These are phyloP conservation scores for Psilocybe subaeruginosa DNA, from an alignment of 768 basidiomycete genomes.

Conservation along the genomic window DNA sequence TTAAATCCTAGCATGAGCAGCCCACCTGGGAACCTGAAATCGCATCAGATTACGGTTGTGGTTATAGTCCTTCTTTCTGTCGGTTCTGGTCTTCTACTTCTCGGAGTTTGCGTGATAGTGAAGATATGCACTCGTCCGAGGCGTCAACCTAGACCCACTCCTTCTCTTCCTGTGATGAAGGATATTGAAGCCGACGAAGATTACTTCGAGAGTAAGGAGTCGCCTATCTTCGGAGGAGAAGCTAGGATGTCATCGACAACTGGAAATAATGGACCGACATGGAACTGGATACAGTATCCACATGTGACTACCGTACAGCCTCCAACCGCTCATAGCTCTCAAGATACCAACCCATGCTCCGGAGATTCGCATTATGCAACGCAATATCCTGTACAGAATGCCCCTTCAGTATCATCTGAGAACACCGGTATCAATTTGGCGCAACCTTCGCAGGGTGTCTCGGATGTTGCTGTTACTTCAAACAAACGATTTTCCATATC, in stretches of 20 bases:
- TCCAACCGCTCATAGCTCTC: slow-evolving; percentile 13
- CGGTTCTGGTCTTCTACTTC: slow-evolving; percentile 49
- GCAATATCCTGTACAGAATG: background rate
- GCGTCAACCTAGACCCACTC: slow-evolving; percentile 60
- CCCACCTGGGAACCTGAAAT: slow-evolving; percentile 14
- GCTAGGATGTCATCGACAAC: slow-evolving; percentile 54
- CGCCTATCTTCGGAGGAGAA: slow-evolving; percentile 79
- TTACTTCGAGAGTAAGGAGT: slow-evolving; percentile 52
- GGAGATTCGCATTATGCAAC: slow-evolving; percentile 7
- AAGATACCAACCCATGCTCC: background rate
- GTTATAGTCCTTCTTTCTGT: slow-evolving; percentile 57
- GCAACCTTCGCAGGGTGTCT: slow-evolving; percentile 1
- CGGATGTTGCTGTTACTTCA: slow-evolving; percentile 27
- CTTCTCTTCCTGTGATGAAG: slow-evolving; percentile 74
- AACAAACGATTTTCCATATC: slow-evolving; percentile 41
- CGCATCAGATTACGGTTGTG: slow-evolving; percentile 47
- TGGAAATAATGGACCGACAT: slow-evolving; percentile 46
- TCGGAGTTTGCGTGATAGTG: slow-evolving; percentile 50
- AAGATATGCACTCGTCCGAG: slow-evolving; percentile 53
- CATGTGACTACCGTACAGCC: slow-evolving; percentile 31
- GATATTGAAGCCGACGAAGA: slow-evolving; percentile 54
- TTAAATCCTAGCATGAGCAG: slow-evolving; percentile 9
- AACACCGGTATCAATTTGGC: background rate
- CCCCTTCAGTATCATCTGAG: slow-evolving; percentile 7
- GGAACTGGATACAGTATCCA: slow-evolving; percentile 62